Percentiles rank a stretch among this genome's conserved stretches.
Conservation (phyloP, 768 basidiomycete species). For the Neoboletus magnificus region DNA sequence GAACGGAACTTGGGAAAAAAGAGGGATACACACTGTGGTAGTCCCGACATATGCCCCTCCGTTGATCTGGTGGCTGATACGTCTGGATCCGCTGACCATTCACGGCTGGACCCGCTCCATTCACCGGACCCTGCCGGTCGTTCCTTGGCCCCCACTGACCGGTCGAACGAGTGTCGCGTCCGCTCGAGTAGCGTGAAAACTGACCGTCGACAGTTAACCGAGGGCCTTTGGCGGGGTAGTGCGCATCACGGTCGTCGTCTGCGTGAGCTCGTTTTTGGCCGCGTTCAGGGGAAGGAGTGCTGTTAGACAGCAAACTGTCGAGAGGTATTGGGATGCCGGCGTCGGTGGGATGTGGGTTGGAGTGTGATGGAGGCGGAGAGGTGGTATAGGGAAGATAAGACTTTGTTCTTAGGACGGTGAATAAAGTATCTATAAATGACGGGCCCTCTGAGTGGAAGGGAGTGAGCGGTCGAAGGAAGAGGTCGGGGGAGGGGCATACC, state of each 20-base stretch:
- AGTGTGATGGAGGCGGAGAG: constrained; percentile 35
- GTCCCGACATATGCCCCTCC: constrained; percentile 81
- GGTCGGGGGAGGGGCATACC: constrained; percentile 42
- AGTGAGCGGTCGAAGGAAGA: constrained; percentile 9
- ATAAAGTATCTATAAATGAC: constrained; percentile 81
- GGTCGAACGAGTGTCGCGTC: constrained; percentile 37
- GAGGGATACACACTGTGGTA: constrained; percentile 74
- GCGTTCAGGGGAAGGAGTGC: constrained; percentile 47
- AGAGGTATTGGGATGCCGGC: constrained; percentile 79
- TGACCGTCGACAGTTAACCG: constrained; percentile 62
- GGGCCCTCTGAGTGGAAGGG: constrained; percentile 48
- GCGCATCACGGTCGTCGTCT: constrained; percentile 57
- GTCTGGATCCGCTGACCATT: constrained; percentile 52
- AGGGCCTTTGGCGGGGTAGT: constrained; percentile 67
- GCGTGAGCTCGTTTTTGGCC: constrained; percentile 64
- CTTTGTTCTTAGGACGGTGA: constrained; percentile 79
- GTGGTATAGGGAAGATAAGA: constrained; percentile 77
- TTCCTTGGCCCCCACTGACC: constrained; percentile 41
- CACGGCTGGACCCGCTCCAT: constrained; percentile 25
- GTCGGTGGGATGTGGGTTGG: constrained; percentile 41
- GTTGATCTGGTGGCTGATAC: constrained; percentile 71
- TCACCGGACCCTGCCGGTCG: constrained; percentile 27
- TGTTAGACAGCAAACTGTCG: constrained; percentile 54
- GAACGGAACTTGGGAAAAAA: constrained; percentile 1
- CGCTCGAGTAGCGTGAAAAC: constrained; percentile 59